Percentiles rank a stretch among this genome's conserved stretches.
phyloP scores from a whole-genome alignment of 2,329 filamentous ascomycete genomes.

The Ophiostoma quercus region DNA sequence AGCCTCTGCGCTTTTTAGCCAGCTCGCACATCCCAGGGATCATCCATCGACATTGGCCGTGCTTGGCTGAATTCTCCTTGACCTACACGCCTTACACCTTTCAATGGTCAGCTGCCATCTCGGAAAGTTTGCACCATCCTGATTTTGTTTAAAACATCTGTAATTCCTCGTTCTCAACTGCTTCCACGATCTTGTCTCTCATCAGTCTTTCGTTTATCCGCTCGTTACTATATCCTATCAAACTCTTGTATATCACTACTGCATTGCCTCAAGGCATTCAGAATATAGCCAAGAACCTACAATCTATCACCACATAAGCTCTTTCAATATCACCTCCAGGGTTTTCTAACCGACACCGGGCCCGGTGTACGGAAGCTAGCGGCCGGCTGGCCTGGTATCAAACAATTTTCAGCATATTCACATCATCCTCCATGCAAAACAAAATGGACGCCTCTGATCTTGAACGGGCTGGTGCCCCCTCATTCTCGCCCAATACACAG shows the following conservation, averaged over 20 bases:
- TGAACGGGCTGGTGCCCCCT: neutral
- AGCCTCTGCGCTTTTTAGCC: neutral
- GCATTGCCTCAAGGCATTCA: too few species aligned
- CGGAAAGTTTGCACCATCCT: neutral
- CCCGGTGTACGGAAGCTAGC: conserved; percentile 20
- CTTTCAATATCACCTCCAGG: neutral
- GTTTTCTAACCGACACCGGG: conserved; percentile 16
- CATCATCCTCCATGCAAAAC: neutral
- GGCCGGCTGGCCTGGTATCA: conserved; percentile 20
- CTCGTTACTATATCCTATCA: neutral
- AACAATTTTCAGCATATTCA: neutral
- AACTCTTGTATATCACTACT: neutral
- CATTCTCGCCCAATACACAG: neutral
- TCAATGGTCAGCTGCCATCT: neutral
- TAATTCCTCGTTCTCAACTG: neutral
- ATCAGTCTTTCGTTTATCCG: neutral
- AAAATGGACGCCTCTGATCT: neutral
- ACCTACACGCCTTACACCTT: neutral
- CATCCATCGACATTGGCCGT: neutral
- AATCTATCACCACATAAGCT: neutral
- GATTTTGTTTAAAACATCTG: neutral
- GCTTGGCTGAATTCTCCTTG: neutral
- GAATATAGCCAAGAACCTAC: neutral
- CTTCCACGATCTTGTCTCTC: neutral
- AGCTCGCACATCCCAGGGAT: neutral